Percentiles rank a stretch among this genome's conserved stretches.
Evolutionary conservation across 805 yeast genomes (phyloP).

Genomic region (Komagataella populi): DNA sequence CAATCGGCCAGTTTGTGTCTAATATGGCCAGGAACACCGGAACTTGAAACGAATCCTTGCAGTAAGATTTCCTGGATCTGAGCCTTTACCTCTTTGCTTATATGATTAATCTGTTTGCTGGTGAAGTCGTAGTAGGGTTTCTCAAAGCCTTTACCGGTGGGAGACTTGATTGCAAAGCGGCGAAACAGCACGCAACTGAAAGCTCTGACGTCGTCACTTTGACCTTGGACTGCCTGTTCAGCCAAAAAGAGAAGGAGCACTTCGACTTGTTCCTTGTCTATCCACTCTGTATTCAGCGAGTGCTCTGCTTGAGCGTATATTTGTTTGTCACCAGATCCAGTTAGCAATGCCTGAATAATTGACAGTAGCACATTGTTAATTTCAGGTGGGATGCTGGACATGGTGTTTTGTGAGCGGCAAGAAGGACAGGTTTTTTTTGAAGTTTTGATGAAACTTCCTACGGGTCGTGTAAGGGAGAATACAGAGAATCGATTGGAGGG

Average conservation of each 20-base stretch:
- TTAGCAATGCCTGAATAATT: background rate
- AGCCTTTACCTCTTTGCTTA: constrained; percentile 40
- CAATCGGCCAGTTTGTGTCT: constrained; percentile 93
- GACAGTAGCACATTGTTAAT: background rate
- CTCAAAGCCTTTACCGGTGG: constrained; percentile 36
- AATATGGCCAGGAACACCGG: constrained; percentile 57
- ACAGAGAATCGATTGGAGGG: background rate
- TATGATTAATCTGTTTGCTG: constrained; percentile 65
- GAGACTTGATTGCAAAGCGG: constrained; percentile 70
- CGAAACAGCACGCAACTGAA: constrained; percentile 84
- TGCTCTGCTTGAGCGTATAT: constrained; percentile 45
- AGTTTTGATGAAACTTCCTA: background rate
- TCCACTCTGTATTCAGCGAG: constrained; percentile 65
- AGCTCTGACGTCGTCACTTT: constrained; percentile 45
- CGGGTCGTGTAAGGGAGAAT: background rate
- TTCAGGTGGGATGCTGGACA: background rate
- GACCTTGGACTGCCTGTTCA: constrained; percentile 57
- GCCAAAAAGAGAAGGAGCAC: constrained; percentile 66
- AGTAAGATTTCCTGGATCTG: constrained; percentile 57
- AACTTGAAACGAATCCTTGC: constrained; percentile 44
- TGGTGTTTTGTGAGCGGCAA: background rate
- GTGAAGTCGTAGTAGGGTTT: constrained; percentile 31
- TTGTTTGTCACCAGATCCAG: background rate
- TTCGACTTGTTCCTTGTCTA: constrained; percentile 50
- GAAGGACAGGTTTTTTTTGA: background rate